Conservation (phyloP, 495 filamentous ascomycete species). For the Monascus purpureus region DNA sequence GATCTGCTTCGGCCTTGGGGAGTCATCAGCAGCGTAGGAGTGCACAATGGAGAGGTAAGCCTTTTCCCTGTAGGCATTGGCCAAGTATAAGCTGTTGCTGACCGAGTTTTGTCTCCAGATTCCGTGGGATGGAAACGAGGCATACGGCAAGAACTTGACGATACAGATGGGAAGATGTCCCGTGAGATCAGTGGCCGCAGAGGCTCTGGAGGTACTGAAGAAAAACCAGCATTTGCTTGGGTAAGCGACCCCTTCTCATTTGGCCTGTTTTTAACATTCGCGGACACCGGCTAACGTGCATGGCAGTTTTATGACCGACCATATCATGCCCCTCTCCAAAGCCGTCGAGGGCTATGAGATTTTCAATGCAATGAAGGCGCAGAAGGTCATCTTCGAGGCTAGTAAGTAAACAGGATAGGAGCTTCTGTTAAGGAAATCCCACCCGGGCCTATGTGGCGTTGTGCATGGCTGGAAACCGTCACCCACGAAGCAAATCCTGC, state of each 20-base stretch:
- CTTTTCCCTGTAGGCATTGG: conserved; percentile 2
- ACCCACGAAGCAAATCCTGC: no score
- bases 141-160: conserved; percentile 79
- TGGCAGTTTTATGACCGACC: conserved; percentile 78
- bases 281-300: conserved; percentile 7
- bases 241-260: conserved; percentile 34
- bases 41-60: conserved; percentile 75
- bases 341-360: conserved; percentile 83
- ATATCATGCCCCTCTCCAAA: conserved; percentile 75
- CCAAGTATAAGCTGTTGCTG: conserved; percentile 1
- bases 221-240: conserved; percentile 69
- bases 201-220: conserved; percentile 64
- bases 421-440: background rate
- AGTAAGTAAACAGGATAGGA: conserved; percentile 19
- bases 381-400: conserved; percentile 60
- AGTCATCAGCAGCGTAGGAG: conserved; percentile 75
- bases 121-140: conserved; percentile 70
- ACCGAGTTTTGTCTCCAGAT: conserved; percentile 37
- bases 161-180: conserved; percentile 94
- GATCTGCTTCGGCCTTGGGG: conserved; percentile 82
- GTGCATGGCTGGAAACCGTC: no score
- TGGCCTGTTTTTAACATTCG: no score
- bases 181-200: conserved; percentile 67
- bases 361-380: conserved; percentile 84
- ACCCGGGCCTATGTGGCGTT: no score